These are phyloP conservation scores for Fusarium albidum DNA, from an alignment of 2,329 filamentous ascomycete genomes.

Conservation along the genomic window DNA sequence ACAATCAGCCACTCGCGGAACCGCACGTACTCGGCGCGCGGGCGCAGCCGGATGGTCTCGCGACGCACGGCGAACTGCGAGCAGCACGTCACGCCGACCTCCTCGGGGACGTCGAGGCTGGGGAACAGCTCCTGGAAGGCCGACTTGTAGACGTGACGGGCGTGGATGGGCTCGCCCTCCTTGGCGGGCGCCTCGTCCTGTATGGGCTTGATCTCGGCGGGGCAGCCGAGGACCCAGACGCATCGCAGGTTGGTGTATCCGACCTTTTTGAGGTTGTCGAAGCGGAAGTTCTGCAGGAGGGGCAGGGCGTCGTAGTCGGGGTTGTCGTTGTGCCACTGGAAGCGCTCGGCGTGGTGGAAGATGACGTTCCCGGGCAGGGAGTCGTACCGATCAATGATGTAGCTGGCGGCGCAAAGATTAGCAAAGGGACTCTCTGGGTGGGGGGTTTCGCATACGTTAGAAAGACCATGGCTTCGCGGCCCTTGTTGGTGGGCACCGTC, in stretches of 20 bases:
- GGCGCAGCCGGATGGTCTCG: conserved; percentile 57
- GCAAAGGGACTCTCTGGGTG: neutral
- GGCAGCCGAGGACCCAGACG: conserved; percentile 65
- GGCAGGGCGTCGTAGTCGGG: conserved; percentile 63
- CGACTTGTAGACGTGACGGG: conserved; percentile 52
- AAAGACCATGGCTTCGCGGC: conserved; percentile 62
- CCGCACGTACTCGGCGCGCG: conserved; percentile 61
- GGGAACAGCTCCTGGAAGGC: conserved; percentile 54
- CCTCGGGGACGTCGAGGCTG: conserved; percentile 52
- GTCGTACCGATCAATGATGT: conserved; percentile 60
- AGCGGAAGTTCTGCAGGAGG: conserved; percentile 56
- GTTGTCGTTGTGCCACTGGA: conserved; percentile 63
- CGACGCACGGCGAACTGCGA: conserved; percentile 70
- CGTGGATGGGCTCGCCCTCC: conserved; percentile 44
- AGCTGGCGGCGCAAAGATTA: conserved; percentile 38
- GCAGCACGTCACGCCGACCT: conserved; percentile 68
- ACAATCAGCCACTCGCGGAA: conserved; percentile 68
- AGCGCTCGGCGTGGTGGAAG: conserved; percentile 58
- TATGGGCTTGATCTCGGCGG: conserved; percentile 54
- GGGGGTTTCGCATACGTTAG: conserved; percentile 48
- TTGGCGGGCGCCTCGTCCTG: conserved; percentile 47
- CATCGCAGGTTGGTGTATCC: conserved; percentile 71
- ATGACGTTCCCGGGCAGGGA: conserved; percentile 52
- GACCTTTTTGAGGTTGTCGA: conserved; percentile 58
- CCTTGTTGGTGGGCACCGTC: conserved; percentile 59